phyloP scores from a whole-genome alignment of 352 stramenopile genomes.

The Phytopythium oedochilum region DNA sequence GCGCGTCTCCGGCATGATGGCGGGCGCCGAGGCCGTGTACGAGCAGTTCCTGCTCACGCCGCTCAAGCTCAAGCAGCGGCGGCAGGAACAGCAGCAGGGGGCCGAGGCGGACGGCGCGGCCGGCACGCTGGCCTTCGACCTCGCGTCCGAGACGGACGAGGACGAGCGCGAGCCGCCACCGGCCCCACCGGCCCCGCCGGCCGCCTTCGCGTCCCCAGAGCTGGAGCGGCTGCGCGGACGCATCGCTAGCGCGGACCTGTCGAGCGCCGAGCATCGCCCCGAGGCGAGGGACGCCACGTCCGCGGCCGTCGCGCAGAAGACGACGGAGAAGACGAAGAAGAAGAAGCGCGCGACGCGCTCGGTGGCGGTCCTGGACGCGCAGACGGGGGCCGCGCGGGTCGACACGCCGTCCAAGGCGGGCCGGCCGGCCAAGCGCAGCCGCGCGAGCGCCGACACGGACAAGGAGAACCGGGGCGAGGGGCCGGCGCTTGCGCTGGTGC shows the following conservation, averaged over 20 bases:
- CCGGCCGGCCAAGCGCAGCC: constrained; percentile 36
- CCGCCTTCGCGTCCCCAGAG: constrained; percentile 17
- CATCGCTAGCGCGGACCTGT: constrained; percentile 8
- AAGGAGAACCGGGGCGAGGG: constrained; percentile 9
- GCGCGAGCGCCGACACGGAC: constrained; percentile 2
- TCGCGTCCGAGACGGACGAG: constrained; percentile 7
- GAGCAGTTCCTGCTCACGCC: constrained; percentile 38
- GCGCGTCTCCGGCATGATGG: too few relatives aligned
- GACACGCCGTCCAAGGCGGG: constrained; percentile 37
- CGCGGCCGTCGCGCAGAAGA: not conserved
- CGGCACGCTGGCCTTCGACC: not conserved
- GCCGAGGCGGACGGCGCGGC: not conserved
- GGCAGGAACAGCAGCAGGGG: not conserved
- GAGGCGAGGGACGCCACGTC: not conserved
- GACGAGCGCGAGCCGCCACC: constrained; percentile 1
- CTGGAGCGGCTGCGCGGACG: constrained; percentile 19
- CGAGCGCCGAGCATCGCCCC: too few relatives aligned
- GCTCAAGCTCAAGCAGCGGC: constrained; percentile 28
- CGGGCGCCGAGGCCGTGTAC: constrained; percentile 31
- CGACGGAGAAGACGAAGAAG: too few relatives aligned
- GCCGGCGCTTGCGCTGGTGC: not conserved
- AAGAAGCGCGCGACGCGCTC: constrained; percentile 38
- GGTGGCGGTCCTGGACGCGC: constrained; percentile 17
- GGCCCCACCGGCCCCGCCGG: constrained; percentile 2
- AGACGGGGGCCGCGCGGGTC: constrained; percentile 27